Evolutionary conservation across 208 protist species (phyloP).

Genomic region (Kentomonas sorsogonicus): DNA sequence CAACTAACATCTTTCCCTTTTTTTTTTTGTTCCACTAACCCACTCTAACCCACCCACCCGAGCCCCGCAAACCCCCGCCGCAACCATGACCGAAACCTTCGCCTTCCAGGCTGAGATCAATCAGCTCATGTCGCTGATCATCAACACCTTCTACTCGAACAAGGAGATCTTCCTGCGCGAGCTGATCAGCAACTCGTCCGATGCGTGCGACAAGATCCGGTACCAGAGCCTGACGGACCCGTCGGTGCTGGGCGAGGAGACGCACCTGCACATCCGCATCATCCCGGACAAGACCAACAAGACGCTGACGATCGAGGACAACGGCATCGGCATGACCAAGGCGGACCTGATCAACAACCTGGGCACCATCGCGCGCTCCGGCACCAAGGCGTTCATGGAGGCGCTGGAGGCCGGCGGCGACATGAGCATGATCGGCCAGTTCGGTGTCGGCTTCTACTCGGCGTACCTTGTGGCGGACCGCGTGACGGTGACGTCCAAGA

Average conservation of each 20-base stretch:
- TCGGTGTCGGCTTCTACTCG: slow-evolving; percentile 99
- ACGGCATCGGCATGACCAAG: slow-evolving; percentile 99
- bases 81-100: slow-evolving; percentile 43
- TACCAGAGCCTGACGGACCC: slow-evolving; percentile 95
- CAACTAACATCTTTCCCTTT: too few relatives aligned
- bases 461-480: slow-evolving; percentile 98
- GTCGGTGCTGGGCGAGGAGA: slow-evolving; percentile 84
- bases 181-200: slow-evolving; percentile 98
- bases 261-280: slow-evolving; percentile 95
- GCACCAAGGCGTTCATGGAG: slow-evolving; percentile 99
- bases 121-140: slow-evolving; percentile 98
- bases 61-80: too few relatives aligned
- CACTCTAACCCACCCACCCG: too few relatives aligned
- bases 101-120: slow-evolving; percentile 96
- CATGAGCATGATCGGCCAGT: slow-evolving; percentile 99
- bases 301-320: slow-evolving; percentile 95
- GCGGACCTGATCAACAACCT: slow-evolving; percentile 98
- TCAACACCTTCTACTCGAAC: slow-evolving; percentile 99
- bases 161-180: slow-evolving; percentile 99
- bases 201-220: slow-evolving; percentile 98
- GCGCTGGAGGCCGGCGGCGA: slow-evolving; percentile 95
- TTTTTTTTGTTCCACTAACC: too few relatives aligned
- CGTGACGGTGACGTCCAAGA: slow-evolving; percentile 96
- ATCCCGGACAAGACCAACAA: slow-evolving; percentile 95
- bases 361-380: slow-evolving; percentile 98